Evolutionary conservation across 345 rosid species (phyloP), one percentile per base, ranked within the genome.

Genomic region (Brassica carinata): DNA sequence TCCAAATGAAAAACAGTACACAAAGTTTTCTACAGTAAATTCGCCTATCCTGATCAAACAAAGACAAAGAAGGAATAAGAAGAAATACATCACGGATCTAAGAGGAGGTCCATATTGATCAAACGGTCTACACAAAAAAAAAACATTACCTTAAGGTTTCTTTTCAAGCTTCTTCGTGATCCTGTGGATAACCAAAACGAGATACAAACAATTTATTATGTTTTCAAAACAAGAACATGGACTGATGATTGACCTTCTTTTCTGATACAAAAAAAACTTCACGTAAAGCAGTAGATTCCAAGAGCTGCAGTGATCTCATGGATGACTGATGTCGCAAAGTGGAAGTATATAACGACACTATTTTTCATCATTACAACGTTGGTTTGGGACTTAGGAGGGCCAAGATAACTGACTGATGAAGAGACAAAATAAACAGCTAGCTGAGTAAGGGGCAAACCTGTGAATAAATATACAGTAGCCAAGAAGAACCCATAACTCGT

Each of bases 241-340:
- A 51, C 51, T 4, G 26, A 23, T 23, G 26, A 23, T 2, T 29
- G 26, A 23, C 26, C 26, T 19, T 48, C 7, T 1, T 5, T 19
- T 8, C 33, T 19, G 48, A 3, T 23, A 23, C 26, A 23, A 23
- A 23, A 23, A 38, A 31, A 29, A 9, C 5, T 2, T 71, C 27
- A 96, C 99, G 98, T 96, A 97, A 96, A 96, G 93, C 98, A 96
- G 85, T 76, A 74, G 71, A 96, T 96, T 73, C 99, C 99, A 89
- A 96, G 83, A 67, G 99, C 97, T 0, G 84, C 75, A 2, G 99
- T 96, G 84, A 96, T 96, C 78, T 96, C 99, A 78, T 94, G 90
- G 76, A 94, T 87, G 77, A 96, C 98, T 13, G 26, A 23, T 23
- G 26, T 23, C 26, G 26, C 26, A 23, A 23, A 23, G 26, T 23